A percentile compares a stretch with the other conserved stretches of the same genome.
These are phyloP conservation scores for Creolimax fragrantissima DNA, from an alignment of 78 protist species.

Conservation along the genomic window DNA sequence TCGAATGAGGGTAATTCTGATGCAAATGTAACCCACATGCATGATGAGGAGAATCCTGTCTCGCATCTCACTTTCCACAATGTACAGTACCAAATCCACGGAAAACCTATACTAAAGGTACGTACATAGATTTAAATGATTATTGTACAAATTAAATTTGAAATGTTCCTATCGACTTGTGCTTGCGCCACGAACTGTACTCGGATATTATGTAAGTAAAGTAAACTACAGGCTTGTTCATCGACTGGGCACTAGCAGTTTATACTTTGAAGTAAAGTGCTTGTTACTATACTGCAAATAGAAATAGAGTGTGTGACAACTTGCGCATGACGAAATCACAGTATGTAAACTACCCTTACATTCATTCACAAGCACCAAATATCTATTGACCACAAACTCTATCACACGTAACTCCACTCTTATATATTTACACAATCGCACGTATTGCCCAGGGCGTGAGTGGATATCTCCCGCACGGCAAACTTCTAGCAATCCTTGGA, in stretches of 20 bases:
- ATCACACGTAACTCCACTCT: not conserved
- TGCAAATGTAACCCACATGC: not conserved
- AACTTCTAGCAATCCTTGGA: constrained; percentile 27
- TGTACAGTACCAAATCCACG: not conserved
- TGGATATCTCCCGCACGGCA: constrained; percentile 9
- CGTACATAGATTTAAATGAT: not conserved
- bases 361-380: not conserved
- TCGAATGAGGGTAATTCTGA: not conserved
- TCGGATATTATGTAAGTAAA: too few relatives aligned
- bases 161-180: not conserved
- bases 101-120: not conserved
- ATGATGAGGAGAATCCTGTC: not conserved
- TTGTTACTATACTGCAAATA: not conserved
- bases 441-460: not conserved
- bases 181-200: too few relatives aligned
- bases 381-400: not conserved
- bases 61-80: not conserved
- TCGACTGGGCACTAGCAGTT: too few relatives aligned
- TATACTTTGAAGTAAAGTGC: too few relatives aligned
- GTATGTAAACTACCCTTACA: not conserved
- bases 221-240: too few relatives aligned
- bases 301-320: not conserved
- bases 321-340: not conserved
- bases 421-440: not conserved
- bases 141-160: not conserved